Conservation (phyloP, 306 rosid genomes). For the Mucuna pruriens region DNA sequence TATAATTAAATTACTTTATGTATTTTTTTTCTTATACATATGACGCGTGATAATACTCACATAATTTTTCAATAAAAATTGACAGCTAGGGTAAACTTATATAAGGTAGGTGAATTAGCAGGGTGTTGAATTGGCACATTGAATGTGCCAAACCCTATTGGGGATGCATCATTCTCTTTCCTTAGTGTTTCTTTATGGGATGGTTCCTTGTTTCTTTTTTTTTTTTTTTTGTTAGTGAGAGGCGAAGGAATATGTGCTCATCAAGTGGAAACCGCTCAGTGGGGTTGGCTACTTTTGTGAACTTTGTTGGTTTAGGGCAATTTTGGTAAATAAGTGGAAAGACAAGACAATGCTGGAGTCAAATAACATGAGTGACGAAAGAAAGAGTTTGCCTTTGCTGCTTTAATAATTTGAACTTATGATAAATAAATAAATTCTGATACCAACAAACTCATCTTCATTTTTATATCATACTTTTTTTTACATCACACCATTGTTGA, state of each 20-base stretch:
- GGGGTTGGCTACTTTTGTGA: constrained; percentile 23
- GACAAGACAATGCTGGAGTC: not conserved
- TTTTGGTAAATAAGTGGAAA: not conserved
- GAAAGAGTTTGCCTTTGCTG: too few species aligned
- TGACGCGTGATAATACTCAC: too few species aligned
- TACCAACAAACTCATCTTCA: too few species aligned
- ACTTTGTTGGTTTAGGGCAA: constrained; percentile 13
- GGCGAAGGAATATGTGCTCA: constrained; percentile 39
- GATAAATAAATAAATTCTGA: too few species aligned
- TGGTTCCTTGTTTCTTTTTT: not conserved
- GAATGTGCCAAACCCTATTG: not conserved
- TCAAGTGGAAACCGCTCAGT: not conserved
- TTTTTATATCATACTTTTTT: too few species aligned
- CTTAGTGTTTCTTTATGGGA: not conserved
- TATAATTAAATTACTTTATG: too few species aligned
- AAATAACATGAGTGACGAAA: too few species aligned
- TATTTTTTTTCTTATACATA: too few species aligned
- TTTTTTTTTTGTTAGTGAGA: constrained; percentile 16
- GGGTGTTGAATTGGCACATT: constrained; percentile 17
- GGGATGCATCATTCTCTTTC: not conserved
- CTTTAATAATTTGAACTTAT: too few species aligned
- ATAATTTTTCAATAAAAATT: too few species aligned
- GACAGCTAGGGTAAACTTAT: not conserved
- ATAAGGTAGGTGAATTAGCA: constrained; percentile 22
- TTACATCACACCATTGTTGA: too few species aligned